A percentile compares a stretch with the other conserved stretches of the same genome.
These are phyloP conservation scores for Aspergillus japonicus DNA, from an alignment of 2,329 filamentous ascomycete genomes.

Conservation along the genomic window DNA sequence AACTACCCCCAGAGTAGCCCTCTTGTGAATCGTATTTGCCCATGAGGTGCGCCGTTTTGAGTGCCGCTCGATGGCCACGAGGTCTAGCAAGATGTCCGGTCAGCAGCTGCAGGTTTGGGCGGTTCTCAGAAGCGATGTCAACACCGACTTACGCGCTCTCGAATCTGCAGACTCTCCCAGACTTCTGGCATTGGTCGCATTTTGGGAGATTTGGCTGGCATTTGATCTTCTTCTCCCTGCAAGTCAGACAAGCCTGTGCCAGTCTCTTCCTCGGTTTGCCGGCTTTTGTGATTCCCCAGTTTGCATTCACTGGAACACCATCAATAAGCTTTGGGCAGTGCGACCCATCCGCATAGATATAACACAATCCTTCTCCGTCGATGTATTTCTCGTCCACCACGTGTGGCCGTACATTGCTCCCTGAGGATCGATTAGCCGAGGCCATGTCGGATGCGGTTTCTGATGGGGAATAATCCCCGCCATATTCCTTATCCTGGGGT, in stretches of 20 bases:
- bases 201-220: conserved; percentile 86
- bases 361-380: conserved; percentile 76
- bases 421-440: conserved; percentile 11
- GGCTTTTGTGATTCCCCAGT: conserved; percentile 92
- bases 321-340: conserved; percentile 82
- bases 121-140: background rate
- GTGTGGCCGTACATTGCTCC: conserved; percentile 27
- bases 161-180: conserved; percentile 79
- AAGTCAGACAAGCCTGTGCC: conserved; percentile 89
- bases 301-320: conserved; percentile 81
- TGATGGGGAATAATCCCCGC: conserved; percentile 9
- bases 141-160: conserved; percentile 71
- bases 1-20: conserved; percentile 15
- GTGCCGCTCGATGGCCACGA: conserved; percentile 33
- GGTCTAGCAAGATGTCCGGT: conserved; percentile 22
- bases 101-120: background rate
- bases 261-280: conserved; percentile 89
- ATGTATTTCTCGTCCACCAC: conserved; percentile 50
- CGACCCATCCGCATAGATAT: conserved; percentile 81
- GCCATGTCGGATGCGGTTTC: background rate
- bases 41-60: conserved; percentile 24
- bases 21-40: conserved; percentile 26
- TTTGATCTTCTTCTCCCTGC: conserved; percentile 96
- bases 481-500: conserved; percentile 16
- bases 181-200: conserved; percentile 90